phyloP scores from a whole-genome alignment of 2,329 filamentous ascomycete genomes.

The Phaeosphaeriaceae sp. region DNA sequence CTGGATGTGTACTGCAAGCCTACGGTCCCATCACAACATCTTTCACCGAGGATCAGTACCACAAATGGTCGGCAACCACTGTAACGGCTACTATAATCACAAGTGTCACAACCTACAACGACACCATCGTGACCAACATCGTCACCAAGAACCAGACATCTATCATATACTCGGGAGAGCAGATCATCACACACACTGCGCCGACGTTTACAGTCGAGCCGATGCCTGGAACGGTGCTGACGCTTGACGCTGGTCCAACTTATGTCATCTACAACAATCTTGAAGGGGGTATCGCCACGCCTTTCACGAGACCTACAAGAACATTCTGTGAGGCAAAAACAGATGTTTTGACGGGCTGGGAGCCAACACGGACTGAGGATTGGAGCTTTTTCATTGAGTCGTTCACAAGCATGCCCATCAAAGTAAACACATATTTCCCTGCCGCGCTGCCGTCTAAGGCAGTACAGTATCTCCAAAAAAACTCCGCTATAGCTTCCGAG shows the following conservation, averaged over 20 bases:
- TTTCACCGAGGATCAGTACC: slow-evolving; percentile 11
- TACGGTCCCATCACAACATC: slow-evolving; percentile 30
- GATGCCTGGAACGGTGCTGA: slow-evolving; percentile 18
- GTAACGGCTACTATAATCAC: slow-evolving; percentile 37
- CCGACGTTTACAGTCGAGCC: slow-evolving; percentile 31
- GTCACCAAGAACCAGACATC: slow-evolving; percentile 37
- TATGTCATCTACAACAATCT: slow-evolving; percentile 41
- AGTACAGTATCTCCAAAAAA: slow-evolving; percentile 30
- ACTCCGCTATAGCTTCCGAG: slow-evolving; percentile 21
- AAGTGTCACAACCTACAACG: slow-evolving; percentile 35
- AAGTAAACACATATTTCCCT: slow-evolving; percentile 2
- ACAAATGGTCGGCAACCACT: slow-evolving; percentile 27
- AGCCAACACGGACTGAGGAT: slow-evolving; percentile 29
- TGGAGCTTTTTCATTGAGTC: slow-evolving; percentile 38
- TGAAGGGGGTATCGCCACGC: slow-evolving; percentile 29
- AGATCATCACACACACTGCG: slow-evolving; percentile 26
- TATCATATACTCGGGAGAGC: slow-evolving; percentile 18
- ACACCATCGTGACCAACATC: slow-evolving; percentile 31
- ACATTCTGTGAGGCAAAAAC: slow-evolving; percentile 15
- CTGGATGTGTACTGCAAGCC: slow-evolving; percentile 40
- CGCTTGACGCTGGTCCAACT: slow-evolving; percentile 34
- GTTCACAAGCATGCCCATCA: slow-evolving; percentile 8
- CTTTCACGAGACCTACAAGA: slow-evolving; percentile 2
- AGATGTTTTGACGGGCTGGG: slow-evolving; percentile 17
- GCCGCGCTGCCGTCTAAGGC: slow-evolving; percentile 28